Conservation (phyloP, 2,329 filamentous ascomycete genomes). For the Curvularia lunata region DNA sequence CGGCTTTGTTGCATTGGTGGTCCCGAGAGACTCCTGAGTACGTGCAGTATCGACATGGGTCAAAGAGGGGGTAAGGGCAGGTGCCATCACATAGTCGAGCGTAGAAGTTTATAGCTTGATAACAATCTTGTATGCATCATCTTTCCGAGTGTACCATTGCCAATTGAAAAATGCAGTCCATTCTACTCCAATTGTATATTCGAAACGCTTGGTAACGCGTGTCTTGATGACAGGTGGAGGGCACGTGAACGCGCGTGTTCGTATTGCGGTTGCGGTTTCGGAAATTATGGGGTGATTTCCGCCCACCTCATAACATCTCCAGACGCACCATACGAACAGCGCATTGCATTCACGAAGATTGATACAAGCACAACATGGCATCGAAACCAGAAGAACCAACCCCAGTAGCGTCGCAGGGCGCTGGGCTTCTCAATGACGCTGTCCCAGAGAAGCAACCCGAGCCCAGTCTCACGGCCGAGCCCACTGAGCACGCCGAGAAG, state of each 20-base stretch:
- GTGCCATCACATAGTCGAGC: not conserved
- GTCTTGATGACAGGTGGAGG: not conserved
- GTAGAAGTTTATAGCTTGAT: not conserved
- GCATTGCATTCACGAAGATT: constrained; percentile 1
- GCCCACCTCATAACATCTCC: constrained; percentile 10
- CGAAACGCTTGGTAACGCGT: not conserved
- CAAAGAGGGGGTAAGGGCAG: not conserved
- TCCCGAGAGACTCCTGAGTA: not conserved
- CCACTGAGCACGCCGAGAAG: constrained; percentile 21
- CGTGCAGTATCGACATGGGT: not conserved
- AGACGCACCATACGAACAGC: constrained; percentile 9
- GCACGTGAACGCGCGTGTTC: constrained; percentile 22
- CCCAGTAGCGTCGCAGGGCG: constrained; percentile 22
- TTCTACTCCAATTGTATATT: not conserved
- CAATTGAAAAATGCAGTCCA: not conserved
- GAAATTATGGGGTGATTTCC: constrained; percentile 20
- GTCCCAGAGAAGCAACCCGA: constrained; percentile 27
- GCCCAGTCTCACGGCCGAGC: constrained; percentile 17
- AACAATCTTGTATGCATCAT: not conserved
- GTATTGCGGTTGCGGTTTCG: constrained; percentile 17
- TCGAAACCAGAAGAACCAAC: constrained; percentile 25
- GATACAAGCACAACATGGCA: constrained; percentile 22
- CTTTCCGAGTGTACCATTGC: not conserved
- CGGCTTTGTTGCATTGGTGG: not conserved
- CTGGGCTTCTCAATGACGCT: constrained; percentile 14